These are phyloP conservation scores for Drechslerella dactyloides DNA, from an alignment of 2,329 filamentous ascomycete genomes.

Conservation along the genomic window DNA sequence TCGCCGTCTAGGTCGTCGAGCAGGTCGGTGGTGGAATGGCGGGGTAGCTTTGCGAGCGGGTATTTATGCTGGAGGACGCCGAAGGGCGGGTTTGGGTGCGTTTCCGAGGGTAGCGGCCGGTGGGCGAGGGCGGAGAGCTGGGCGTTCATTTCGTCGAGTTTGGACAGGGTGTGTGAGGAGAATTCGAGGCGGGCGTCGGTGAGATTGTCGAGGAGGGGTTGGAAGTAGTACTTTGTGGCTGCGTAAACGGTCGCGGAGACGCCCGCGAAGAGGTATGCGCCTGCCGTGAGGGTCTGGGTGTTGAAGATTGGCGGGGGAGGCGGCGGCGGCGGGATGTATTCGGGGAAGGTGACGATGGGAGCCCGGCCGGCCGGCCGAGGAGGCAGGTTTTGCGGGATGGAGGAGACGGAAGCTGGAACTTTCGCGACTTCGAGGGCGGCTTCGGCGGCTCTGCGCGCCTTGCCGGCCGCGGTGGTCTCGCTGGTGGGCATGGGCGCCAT, in stretches of 20 bases:
- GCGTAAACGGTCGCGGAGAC: constrained; percentile 73
- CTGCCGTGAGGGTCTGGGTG: constrained; percentile 65
- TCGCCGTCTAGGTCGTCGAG: constrained; percentile 57
- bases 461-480: constrained; percentile 10
- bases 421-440: constrained; percentile 7
- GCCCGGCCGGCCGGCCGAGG: constrained; percentile 50
- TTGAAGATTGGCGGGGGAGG: constrained; percentile 69
- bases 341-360: constrained; percentile 73
- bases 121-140: constrained; percentile 61
- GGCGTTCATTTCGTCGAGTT: constrained; percentile 63
- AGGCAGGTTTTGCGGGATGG: constrained; percentile 60
- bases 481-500: constrained; percentile 40
- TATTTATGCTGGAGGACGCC: constrained; percentile 47
- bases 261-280: constrained; percentile 66
- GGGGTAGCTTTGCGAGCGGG: constrained; percentile 24
- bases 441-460: constrained; percentile 9
- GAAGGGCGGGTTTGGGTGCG: constrained; percentile 46
- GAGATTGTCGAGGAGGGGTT: constrained; percentile 65
- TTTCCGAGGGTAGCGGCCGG: constrained; percentile 49
- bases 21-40: constrained; percentile 26
- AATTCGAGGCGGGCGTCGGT: constrained; percentile 64
- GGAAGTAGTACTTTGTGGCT: constrained; percentile 71
- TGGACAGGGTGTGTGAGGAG: constrained; percentile 61
- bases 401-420: background rate
- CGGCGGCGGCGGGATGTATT: constrained; percentile 67